phyloP scores from a whole-genome alignment of 495 filamentous ascomycete genomes.

The Xylaria acuta region DNA sequence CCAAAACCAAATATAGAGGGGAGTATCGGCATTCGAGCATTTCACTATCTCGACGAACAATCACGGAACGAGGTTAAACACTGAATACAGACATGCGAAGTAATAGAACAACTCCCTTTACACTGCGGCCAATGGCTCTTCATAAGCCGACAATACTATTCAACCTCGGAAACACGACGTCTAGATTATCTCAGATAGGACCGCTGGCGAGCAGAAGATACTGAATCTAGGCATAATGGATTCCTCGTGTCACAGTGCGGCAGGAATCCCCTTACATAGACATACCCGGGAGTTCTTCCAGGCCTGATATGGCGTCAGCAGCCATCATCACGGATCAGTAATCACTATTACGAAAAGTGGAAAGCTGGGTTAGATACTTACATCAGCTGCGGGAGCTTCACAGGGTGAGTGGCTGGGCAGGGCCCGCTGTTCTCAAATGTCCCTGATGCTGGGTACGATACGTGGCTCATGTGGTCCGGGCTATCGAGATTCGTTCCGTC shows the following conservation, averaged over 20 bases:
- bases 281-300: constrained; percentile 10
- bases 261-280: neutral
- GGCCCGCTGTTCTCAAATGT: constrained; percentile 23
- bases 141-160: neutral
- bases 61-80: no score
- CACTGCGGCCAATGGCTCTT: no score
- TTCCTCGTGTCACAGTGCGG: neutral
- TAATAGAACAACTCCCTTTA: neutral
- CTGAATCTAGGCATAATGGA: neutral
- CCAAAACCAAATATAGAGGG: constrained; percentile 24
- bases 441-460: constrained; percentile 18
- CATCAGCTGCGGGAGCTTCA: constrained; percentile 60
- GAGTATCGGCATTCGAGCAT: neutral
- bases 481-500: constrained; percentile 27
- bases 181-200: neutral
- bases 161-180: no score
- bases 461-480: constrained; percentile 22
- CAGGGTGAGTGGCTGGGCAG: constrained; percentile 51
- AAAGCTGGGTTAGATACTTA: constrained; percentile 29
- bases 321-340: neutral
- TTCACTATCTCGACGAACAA: neutral
- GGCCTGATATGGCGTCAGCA: neutral
- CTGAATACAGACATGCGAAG: neutral
- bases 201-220: neutral
- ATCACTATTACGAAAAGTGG: neutral